These are phyloP conservation scores for Xylaria sp. DNA, from an alignment of 2,329 filamentous ascomycete genomes.

Conservation along the genomic window DNA sequence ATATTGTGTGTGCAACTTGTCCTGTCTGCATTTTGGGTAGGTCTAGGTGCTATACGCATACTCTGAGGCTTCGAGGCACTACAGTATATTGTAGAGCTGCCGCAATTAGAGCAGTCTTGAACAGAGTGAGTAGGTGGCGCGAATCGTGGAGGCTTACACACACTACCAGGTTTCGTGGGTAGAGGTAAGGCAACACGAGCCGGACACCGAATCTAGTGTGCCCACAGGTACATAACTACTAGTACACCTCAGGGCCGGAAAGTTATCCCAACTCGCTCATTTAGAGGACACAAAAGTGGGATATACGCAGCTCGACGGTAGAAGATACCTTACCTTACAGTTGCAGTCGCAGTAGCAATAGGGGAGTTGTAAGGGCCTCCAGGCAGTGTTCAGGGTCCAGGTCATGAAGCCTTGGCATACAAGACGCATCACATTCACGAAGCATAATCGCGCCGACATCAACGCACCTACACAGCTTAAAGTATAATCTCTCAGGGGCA, in stretches of 20 bases:
- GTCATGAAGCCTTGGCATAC: constrained; percentile 8
- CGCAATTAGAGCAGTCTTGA: too few relatives aligned
- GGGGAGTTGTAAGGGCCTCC: not conserved
- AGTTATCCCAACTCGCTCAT: too few relatives aligned
- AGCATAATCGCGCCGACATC: not conserved
- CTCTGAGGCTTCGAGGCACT: too few relatives aligned
- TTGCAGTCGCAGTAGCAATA: not conserved
- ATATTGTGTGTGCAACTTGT: too few relatives aligned
- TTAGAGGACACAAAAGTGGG: too few relatives aligned
- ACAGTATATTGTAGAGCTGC: too few relatives aligned
- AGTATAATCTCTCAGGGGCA: not conserved
- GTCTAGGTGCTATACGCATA: too few relatives aligned
- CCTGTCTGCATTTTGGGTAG: too few relatives aligned
- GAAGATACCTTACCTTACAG: not conserved
- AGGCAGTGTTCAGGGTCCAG: not conserved
- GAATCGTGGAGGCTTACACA: not conserved
- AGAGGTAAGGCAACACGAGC: constrained; percentile 22
- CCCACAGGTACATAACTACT: not conserved
- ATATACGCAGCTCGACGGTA: too few relatives aligned
- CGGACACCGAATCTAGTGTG: constrained; percentile 17
- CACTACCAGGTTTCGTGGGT: not conserved
- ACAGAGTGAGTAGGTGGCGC: not conserved
- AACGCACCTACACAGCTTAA: not conserved
- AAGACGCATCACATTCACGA: not conserved
- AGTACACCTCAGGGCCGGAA: too few relatives aligned